These are phyloP conservation scores for Glycine latifolia DNA, from an alignment of 306 rosid genomes.

Conservation along the genomic window DNA sequence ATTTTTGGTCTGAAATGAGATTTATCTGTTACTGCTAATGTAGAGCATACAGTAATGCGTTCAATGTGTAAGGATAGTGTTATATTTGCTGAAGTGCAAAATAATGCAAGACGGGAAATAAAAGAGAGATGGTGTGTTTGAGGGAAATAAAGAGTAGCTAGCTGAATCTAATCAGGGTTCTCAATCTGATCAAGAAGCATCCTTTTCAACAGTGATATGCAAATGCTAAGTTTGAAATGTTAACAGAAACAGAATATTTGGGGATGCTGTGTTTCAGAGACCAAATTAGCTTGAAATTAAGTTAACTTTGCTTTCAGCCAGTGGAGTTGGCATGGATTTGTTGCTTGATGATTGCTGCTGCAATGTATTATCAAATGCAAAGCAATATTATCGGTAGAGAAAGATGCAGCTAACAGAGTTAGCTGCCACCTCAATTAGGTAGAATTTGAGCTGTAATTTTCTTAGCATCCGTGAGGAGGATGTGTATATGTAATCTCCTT, in stretches of 20 bases:
- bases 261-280: background rate
- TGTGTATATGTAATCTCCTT: background rate
- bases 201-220: background rate
- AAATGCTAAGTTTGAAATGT: background rate
- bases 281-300: conserved; percentile 8
- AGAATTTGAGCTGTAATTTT: background rate
- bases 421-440: conserved; percentile 5
- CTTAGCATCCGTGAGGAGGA: too few species aligned
- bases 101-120: conserved; percentile 27
- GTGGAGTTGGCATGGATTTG: background rate
- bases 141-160: background rate
- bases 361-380: background rate
- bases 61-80: conserved; percentile 19
- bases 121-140: background rate
- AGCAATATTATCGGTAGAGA: background rate
- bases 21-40: background rate
- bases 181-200: background rate
- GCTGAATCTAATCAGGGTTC: background rate
- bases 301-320: background rate
- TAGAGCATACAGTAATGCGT: conserved; percentile 9
- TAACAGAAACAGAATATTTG: background rate
- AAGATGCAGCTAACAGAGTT: background rate
- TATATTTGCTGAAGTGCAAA: conserved; percentile 16
- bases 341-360: background rate
- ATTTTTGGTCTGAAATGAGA: background rate